Evolutionary conservation across 495 filamentous ascomycete genomes (phyloP), one percentile per base, ranked within the genome.

Genomic region (Penicillium dipodomyicola): DNA sequence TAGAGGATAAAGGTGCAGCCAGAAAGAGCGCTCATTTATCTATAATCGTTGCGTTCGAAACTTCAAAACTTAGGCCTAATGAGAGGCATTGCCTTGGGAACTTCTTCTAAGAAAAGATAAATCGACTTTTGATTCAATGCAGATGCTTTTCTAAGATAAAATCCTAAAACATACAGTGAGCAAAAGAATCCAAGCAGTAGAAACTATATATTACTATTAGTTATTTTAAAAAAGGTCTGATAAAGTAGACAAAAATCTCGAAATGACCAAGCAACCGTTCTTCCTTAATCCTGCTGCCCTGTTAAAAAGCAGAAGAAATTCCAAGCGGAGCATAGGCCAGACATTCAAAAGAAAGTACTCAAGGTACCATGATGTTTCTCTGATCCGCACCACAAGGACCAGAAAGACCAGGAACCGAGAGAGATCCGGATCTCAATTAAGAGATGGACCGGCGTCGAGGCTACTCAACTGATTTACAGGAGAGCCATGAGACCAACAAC

Each of bases 401-500:
- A 12, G 52, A 47, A 30, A 40, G 32, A 4, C 20, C 43, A 56
- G 40, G 40, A 52, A 50, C 33, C 20, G 35, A 45, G 27, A 33
- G 46, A 37, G 15, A 17, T 17, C 19, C 37, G 15, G 49, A 39
- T 51, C 47, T 51, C 43, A n/a, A 8, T 35, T 1, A 22, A 15
- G 41, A 44, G 41, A 30, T 47, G 51, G 57, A 25, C 22, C 20
- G 4, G 7, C 9, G 39, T 57, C 51, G 45, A 32, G 33, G 19
- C 7, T 51, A 27, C 54, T 54, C 53, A 55, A 57, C 55, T 56
- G 46, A 56, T 68, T 69, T 74, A 77, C 56, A 77, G 67, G 45
- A 77, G 56, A 59, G 67, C 69, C 71, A 77, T 74, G 57, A 72
- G 23, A 25, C 64, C 72, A 64, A 75, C 68, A 43, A 77, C 50